Percentiles rank a stretch among this genome's conserved stretches.
phyloP scores from a whole-genome alignment of 1,139 yeast genomes.

The Lizanozyma gosingica region DNA sequence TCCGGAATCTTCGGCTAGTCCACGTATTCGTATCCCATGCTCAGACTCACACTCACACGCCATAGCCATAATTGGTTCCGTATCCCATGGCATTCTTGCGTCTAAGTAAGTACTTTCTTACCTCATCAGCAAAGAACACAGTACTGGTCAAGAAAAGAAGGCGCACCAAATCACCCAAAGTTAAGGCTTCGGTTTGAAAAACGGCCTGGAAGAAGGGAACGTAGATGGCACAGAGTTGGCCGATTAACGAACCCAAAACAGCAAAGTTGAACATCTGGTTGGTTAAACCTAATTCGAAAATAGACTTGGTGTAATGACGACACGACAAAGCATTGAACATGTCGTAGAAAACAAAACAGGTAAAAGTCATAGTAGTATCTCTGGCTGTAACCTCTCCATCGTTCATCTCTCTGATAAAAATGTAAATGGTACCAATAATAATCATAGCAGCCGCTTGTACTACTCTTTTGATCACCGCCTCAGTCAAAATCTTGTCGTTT shows the following conservation, averaged over 20 bases:
- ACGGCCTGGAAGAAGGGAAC: conserved; percentile 84
- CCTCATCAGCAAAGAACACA: conserved; percentile 81
- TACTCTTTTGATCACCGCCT: conserved; percentile 59
- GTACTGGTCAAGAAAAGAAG: conserved; percentile 60
- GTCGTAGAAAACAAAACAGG: conserved; percentile 89
- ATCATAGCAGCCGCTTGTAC: conserved; percentile 68
- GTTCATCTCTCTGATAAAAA: conserved; percentile 76
- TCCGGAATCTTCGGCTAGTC: conserved; percentile 38
- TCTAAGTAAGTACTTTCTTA: conserved; percentile 42
- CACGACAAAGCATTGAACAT: conserved; percentile 94
- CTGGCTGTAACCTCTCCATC: conserved; percentile 79
- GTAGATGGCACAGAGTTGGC: conserved; percentile 91
- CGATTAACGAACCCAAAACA: conserved; percentile 78
- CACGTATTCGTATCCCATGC: conserved; percentile 28
- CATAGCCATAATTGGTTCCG: conserved; percentile 17
- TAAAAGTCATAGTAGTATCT: conserved; percentile 98
- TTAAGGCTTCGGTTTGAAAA: conserved; percentile 89
- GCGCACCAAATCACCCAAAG: conserved; percentile 55
- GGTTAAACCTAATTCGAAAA: conserved; percentile 67
- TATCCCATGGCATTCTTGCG: conserved; percentile 11
- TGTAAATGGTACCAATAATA: conserved; percentile 70
- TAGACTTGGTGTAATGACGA: conserved; percentile 77
- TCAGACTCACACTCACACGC: conserved; percentile 19
- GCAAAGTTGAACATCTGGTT: conserved; percentile 92
- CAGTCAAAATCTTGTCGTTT: conserved; percentile 71